Conservation (phyloP, 352 stramenopile genomes). For the Aphanomyces euteiches region DNA sequence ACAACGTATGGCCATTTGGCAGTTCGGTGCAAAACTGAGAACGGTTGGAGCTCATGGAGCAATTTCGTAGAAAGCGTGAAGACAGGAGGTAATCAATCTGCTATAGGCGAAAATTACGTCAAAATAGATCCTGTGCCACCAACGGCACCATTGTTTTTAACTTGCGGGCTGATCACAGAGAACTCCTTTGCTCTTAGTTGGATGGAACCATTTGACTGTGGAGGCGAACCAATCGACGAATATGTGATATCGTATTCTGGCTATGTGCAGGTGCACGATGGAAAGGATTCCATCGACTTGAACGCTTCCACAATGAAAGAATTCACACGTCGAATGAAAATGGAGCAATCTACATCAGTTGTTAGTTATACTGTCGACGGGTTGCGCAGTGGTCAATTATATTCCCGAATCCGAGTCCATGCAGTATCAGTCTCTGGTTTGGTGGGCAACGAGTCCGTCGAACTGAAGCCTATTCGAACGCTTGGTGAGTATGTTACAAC, state of each 20-base stretch:
- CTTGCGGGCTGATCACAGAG: slow-evolving; percentile 46
- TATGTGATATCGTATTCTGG: slow-evolving; percentile 67
- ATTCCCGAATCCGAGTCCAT: slow-evolving; percentile 60
- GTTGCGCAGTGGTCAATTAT: slow-evolving; percentile 59
- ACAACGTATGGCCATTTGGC: slow-evolving; percentile 25
- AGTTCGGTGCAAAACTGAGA: slow-evolving; percentile 31
- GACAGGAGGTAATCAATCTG: slow-evolving; percentile 3
- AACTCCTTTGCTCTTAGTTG: slow-evolving; percentile 64
- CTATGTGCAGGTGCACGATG: slow-evolving; percentile 50
- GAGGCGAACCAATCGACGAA: slow-evolving; percentile 53
- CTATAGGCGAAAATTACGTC: neutral
- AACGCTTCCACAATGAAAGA: slow-evolving; percentile 52
- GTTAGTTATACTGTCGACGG: slow-evolving; percentile 25
- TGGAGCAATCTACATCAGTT: neutral
- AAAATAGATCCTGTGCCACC: slow-evolving; percentile 34
- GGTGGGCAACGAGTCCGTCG: slow-evolving; percentile 44
- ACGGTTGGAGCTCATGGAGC: slow-evolving; percentile 22
- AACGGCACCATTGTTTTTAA: slow-evolving; percentile 48
- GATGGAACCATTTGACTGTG: slow-evolving; percentile 54
- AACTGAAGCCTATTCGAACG: slow-evolving; percentile 56
- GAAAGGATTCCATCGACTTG: slow-evolving; percentile 38
- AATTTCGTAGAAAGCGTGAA: slow-evolving; percentile 11
- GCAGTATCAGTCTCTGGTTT: slow-evolving; percentile 58
- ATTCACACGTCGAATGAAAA: slow-evolving; percentile 29
- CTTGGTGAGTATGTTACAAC: slow-evolving; percentile 40